These are phyloP conservation scores for Orbilia ellipsospora DNA, from an alignment of 2,329 filamentous ascomycete genomes.

Conservation along the genomic window DNA sequence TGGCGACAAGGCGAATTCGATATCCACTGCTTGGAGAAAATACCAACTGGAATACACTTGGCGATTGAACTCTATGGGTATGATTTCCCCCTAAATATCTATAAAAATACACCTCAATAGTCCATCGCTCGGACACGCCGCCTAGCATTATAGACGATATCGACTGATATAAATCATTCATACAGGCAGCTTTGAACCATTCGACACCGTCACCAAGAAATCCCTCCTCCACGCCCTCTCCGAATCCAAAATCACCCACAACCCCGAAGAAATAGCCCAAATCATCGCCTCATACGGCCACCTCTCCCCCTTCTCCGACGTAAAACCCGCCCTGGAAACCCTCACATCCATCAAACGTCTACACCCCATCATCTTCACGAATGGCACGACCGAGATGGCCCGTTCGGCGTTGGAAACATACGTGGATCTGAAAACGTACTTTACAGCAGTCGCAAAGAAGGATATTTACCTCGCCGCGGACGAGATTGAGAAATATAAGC, in stretches of 20 bases:
- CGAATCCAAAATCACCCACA: slow-evolving; percentile 63
- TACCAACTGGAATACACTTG: slow-evolving; percentile 83
- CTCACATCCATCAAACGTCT: slow-evolving; percentile 62
- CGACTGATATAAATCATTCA: too few relatives aligned
- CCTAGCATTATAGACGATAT: slow-evolving; percentile 9
- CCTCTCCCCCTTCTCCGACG: slow-evolving; percentile 74
- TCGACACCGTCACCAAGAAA: slow-evolving; percentile 72
- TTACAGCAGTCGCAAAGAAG: slow-evolving; percentile 58
- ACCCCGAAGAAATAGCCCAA: slow-evolving; percentile 60
- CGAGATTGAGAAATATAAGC: slow-evolving; percentile 72
- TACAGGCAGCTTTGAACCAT: slow-evolving; percentile 71
- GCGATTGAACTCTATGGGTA: slow-evolving; percentile 80
- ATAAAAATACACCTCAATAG: background rate
- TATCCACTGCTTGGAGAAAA: slow-evolving; percentile 73
- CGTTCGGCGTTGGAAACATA: slow-evolving; percentile 66
- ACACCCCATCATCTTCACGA: slow-evolving; percentile 74
- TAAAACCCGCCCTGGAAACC: slow-evolving; percentile 67
- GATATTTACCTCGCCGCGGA: slow-evolving; percentile 69
- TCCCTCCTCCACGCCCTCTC: slow-evolving; percentile 73
- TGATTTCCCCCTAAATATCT: slow-evolving; percentile 55
- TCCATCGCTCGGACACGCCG: slow-evolving; percentile 21
- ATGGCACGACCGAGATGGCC: slow-evolving; percentile 75
- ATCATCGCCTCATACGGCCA: slow-evolving; percentile 74
- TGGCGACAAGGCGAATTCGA: slow-evolving; percentile 66
- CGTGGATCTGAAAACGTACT: slow-evolving; percentile 66